Percentiles rank a stretch among this genome's conserved stretches.
phyloP scores from a whole-genome alignment of 2,329 filamentous ascomycete species.

The Coniochaeta prunicola region DNA sequence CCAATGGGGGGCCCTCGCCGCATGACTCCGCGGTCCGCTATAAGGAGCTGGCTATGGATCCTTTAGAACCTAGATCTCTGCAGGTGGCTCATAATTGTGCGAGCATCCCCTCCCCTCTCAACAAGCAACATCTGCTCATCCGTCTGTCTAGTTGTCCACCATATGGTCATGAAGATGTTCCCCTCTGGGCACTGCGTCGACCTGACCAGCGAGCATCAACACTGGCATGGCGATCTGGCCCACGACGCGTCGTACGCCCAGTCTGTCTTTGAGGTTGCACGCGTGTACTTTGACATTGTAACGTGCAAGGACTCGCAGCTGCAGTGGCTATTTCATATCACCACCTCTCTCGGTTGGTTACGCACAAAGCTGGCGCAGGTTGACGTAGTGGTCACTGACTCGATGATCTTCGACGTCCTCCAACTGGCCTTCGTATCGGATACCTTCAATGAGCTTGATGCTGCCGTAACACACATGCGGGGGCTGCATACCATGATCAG shows the following conservation, averaged over 20 bases:
- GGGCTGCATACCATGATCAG: constrained; percentile 9
- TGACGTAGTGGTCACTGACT: neutral
- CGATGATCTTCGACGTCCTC: neutral
- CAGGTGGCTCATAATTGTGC: neutral
- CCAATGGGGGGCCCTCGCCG: neutral
- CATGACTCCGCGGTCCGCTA: neutral
- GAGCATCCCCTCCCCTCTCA: neutral
- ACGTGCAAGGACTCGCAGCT: neutral
- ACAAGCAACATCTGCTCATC: neutral
- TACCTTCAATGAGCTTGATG: constrained; percentile 3
- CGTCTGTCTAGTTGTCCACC: neutral
- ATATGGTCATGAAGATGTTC: neutral
- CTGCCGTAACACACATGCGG: constrained; percentile 7
- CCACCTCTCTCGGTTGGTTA: neutral
- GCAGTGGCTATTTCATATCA: neutral
- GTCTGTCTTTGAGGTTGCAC: neutral
- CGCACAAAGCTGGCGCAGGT: neutral
- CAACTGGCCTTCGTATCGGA: neutral
- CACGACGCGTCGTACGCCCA: neutral
- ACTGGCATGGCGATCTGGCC: neutral
- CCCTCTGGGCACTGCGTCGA: neutral
- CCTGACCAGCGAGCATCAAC: neutral
- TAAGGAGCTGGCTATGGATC: neutral
- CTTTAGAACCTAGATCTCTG: neutral
- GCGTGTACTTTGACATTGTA: neutral